phyloP scores from a whole-genome alignment of 495 filamentous ascomycete species.

The Neurospora sp. region DNA sequence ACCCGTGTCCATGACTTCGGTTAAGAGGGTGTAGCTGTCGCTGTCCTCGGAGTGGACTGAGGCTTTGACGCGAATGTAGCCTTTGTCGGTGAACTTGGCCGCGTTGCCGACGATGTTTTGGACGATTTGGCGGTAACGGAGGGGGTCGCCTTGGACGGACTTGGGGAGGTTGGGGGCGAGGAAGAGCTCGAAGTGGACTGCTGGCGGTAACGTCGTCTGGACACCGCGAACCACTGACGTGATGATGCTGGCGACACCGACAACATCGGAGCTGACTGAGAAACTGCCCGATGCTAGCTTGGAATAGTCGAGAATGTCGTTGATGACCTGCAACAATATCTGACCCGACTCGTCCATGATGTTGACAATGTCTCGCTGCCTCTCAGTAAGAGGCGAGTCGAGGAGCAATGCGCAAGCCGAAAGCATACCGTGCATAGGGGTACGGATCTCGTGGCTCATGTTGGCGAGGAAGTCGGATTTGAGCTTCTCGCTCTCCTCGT shows the following conservation, averaged over 20 bases:
- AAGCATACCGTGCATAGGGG: slow-evolving; percentile 44
- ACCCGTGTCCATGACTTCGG: slow-evolving; percentile 66
- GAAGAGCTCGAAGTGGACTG: slow-evolving; percentile 25
- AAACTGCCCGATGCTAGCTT: slow-evolving; percentile 38
- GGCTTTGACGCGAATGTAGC: slow-evolving; percentile 26
- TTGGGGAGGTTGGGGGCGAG: slow-evolving; percentile 31
- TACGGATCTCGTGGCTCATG: slow-evolving; percentile 45
- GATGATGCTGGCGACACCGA: slow-evolving; percentile 36
- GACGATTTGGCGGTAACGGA: slow-evolving; percentile 38
- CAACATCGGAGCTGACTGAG: slow-evolving; percentile 32
- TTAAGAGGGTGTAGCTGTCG: slow-evolving; percentile 34
- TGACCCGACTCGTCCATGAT: slow-evolving; percentile 40
- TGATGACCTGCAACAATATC: slow-evolving; percentile 39
- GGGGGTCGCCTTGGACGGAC: slow-evolving; percentile 34
- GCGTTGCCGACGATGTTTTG: slow-evolving; percentile 40
- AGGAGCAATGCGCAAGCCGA: slow-evolving; percentile 34
- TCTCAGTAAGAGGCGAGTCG: slow-evolving; percentile 26
- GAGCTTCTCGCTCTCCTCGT: slow-evolving; percentile 53
- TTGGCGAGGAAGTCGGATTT: slow-evolving; percentile 62
- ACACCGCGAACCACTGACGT: slow-evolving; percentile 42
- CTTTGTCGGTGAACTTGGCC: slow-evolving; percentile 39
- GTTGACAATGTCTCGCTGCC: slow-evolving; percentile 35
- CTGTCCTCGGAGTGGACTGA: slow-evolving; percentile 30
- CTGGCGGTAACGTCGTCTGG: slow-evolving; percentile 24
- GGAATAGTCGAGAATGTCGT: slow-evolving; percentile 44